Percentiles rank a stretch among this genome's conserved stretches.
Conservation (phyloP, 257 asterid species). For the Thymus mandschuricus region DNA sequence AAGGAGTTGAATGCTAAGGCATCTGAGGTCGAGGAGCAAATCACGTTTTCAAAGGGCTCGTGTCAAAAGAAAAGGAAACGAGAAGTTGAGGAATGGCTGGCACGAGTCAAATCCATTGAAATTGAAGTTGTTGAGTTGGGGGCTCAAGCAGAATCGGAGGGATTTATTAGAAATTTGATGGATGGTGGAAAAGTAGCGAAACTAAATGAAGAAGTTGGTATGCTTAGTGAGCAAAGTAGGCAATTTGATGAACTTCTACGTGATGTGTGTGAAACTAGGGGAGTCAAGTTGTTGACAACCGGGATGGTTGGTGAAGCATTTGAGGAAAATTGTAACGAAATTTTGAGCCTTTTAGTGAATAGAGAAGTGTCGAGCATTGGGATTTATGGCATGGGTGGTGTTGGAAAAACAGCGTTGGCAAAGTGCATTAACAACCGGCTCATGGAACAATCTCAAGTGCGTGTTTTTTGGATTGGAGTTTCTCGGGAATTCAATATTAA, state of each 20-base stretch:
- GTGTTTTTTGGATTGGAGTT: conserved; percentile 12
- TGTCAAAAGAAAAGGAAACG: neutral
- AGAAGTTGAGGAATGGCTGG: neutral
- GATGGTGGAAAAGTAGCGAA: neutral
- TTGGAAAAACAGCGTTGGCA: neutral
- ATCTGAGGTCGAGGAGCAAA: neutral
- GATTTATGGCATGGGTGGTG: neutral
- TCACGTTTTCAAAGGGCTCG: neutral
- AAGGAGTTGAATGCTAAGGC: neutral
- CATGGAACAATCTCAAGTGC: neutral
- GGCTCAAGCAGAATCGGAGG: neutral
- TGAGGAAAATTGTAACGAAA: neutral
- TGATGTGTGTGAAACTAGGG: neutral
- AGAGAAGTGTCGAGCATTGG: conserved; percentile 17
- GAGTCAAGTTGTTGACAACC: neutral
- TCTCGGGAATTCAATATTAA: neutral
- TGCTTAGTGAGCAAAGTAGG: conserved; percentile 19
- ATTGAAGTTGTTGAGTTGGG: neutral
- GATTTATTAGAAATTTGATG: neutral
- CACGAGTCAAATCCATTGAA: neutral
- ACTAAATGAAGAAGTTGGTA: neutral
- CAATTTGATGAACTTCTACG: neutral
- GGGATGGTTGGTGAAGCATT: conserved; percentile 8
- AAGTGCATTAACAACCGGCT: conserved; percentile 15
- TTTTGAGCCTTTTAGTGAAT: neutral